Percentiles rank a stretch among this genome's conserved stretches.
Conservation (phyloP, 192 early-diverging fungal species). For the Podila epigama region DNA sequence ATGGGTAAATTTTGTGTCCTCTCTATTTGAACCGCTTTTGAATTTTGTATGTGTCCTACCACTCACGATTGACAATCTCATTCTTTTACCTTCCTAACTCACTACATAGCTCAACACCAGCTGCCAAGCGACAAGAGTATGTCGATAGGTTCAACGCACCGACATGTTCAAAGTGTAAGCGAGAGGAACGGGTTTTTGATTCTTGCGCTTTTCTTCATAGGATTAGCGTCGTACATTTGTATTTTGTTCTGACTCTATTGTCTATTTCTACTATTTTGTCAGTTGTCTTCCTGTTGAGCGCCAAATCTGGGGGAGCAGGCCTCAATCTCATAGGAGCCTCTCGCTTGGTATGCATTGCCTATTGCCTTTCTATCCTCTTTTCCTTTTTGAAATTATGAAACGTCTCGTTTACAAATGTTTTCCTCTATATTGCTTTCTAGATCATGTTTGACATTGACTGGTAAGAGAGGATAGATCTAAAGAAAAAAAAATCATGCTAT, state of each 20-base stretch:
- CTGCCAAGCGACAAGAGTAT: constrained; percentile 49
- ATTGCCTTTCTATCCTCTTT: neutral
- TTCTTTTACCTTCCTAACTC: neutral
- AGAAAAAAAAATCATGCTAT: neutral
- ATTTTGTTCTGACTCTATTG: too few relatives aligned
- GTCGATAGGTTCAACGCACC: constrained; percentile 59
- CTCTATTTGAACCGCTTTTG: neutral
- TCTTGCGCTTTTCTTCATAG: neutral
- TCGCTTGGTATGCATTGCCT: constrained; percentile 46
- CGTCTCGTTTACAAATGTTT: neutral
- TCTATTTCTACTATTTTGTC: constrained; percentile 21
- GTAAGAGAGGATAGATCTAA: constrained; percentile 39
- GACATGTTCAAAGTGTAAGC: constrained; percentile 41
- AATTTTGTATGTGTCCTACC: neutral
- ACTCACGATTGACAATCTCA: neutral
- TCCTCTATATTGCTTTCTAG: constrained; percentile 2
- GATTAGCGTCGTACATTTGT: too few relatives aligned
- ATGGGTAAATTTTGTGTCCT: constrained; percentile 53
- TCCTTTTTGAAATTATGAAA: neutral
- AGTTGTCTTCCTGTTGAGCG: constrained; percentile 61
- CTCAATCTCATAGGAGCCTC: constrained; percentile 68
- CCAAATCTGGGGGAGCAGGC: constrained; percentile 68
- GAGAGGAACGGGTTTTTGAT: neutral
- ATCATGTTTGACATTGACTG: constrained; percentile 67
- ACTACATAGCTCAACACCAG: constrained; percentile 27